A percentile compares a stretch with the other conserved stretches of the same genome.
These are phyloP conservation scores for Psophocarpus tetragonolobus DNA, from an alignment of 306 rosid species.

Conservation along the genomic window DNA sequence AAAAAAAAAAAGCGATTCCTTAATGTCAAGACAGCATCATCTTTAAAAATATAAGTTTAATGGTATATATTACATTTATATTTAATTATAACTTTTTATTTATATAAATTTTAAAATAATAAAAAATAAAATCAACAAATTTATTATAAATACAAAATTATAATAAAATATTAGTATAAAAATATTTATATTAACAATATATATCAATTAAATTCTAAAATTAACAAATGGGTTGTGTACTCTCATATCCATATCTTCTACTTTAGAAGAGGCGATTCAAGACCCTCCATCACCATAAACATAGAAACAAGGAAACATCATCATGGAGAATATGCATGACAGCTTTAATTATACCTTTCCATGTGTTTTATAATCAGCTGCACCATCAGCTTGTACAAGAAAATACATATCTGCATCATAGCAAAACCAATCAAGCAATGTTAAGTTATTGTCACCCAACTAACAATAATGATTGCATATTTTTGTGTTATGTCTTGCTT, in stretches of 20 bases:
- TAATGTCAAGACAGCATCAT: background rate
- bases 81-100: no score
- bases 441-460: background rate
- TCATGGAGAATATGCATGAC: background rate
- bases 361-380: background rate
- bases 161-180: no score
- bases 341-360: background rate
- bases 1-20: background rate
- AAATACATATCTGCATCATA: background rate
- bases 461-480: background rate
- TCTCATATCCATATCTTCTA: background rate
- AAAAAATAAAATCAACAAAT: no score
- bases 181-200: no score
- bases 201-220: no score
- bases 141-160: no score
- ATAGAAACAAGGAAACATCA: slow-evolving; percentile 1
- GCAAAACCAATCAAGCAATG: background rate
- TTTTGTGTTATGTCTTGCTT: background rate
- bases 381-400: background rate
- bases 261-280: background rate
- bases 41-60: no score
- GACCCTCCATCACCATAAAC: background rate
- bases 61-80: no score
- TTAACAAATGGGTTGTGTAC: background rate
- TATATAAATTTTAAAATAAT: no score